These are phyloP conservation scores for Pichia exigua DNA, from an alignment of 805 yeast genomes.

Conservation along the genomic window DNA sequence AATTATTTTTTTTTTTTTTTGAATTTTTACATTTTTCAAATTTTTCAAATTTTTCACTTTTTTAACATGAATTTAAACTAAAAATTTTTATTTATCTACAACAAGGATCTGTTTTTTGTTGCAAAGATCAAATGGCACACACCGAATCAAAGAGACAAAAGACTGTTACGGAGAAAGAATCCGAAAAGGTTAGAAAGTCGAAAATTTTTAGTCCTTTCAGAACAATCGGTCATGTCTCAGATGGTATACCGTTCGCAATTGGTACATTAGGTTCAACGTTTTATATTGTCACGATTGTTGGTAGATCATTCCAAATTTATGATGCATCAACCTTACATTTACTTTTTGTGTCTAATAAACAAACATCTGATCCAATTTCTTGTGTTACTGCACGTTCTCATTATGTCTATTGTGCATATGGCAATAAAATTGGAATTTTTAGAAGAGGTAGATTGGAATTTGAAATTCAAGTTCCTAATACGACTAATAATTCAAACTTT, in stretches of 20 bases:
- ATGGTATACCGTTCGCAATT: conserved; percentile 75
- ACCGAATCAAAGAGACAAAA: conserved; percentile 9
- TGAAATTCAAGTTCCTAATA: conserved; percentile 25
- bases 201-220: conserved; percentile 80
- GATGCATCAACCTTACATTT: conserved; percentile 84
- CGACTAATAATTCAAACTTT: conserved; percentile 14
- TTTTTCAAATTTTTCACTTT: conserved; percentile 3
- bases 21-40: background rate
- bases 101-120: background rate
- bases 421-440: conserved; percentile 64
- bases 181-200: conserved; percentile 28
- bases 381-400: conserved; percentile 77
- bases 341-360: conserved; percentile 76
- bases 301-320: conserved; percentile 82
- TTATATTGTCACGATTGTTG: conserved; percentile 84
- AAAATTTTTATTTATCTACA: background rate
- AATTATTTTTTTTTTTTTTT: background rate
- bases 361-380: conserved; percentile 63
- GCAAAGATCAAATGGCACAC: background rate
- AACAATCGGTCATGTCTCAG: conserved; percentile 83
- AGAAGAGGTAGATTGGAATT: conserved; percentile 68
- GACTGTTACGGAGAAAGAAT: background rate
- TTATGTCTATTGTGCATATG: conserved; percentile 71
- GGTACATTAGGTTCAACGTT: conserved; percentile 86
- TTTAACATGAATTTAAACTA: background rate